Evolutionary conservation across 2,329 filamentous ascomycete genomes (phyloP).

Genomic region (Macrophomina pseudophaseolina): DNA sequence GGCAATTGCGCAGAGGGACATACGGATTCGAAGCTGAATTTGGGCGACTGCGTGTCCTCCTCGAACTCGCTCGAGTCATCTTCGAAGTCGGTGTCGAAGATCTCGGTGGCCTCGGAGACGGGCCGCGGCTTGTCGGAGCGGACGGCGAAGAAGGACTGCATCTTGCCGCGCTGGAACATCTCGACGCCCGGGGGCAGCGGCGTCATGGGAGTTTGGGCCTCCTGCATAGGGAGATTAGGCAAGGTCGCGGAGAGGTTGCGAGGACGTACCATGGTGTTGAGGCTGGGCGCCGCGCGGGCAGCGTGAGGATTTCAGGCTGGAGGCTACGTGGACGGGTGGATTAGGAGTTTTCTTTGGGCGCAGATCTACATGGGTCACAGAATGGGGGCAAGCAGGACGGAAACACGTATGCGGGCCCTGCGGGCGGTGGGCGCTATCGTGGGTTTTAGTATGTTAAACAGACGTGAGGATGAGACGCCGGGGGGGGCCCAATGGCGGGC

Average conservation of each 20-base stretch:
- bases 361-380: conserved; percentile 25
- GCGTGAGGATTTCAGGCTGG: neutral
- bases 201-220: conserved; percentile 41
- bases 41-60: conserved; percentile 56
- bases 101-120: conserved; percentile 74
- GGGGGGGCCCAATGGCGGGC: conserved; percentile 6
- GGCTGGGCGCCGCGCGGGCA: neutral
- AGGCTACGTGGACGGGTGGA: conserved; percentile 12
- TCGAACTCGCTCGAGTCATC: conserved; percentile 64
- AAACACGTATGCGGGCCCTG: conserved; percentile 20
- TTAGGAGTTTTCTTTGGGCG: conserved; percentile 20
- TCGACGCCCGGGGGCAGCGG: conserved; percentile 50
- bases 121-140: conserved; percentile 62
- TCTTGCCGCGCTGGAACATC: conserved; percentile 56
- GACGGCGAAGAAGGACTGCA: conserved; percentile 65
- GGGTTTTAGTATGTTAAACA: conserved; percentile 25
- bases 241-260: neutral
- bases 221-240: conserved; percentile 19
- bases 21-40: conserved; percentile 74
- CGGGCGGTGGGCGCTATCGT: conserved; percentile 22
- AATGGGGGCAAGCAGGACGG: conserved; percentile 4
- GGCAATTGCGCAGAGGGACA: conserved; percentile 38
- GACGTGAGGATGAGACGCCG: conserved; percentile 14
- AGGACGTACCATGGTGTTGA: conserved; percentile 37
- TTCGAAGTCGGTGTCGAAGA: conserved; percentile 78